Base-by-base conservation (phyloP, 2,329 filamentous ascomycete species). In the Nigrospora osmanthi region DNA sequence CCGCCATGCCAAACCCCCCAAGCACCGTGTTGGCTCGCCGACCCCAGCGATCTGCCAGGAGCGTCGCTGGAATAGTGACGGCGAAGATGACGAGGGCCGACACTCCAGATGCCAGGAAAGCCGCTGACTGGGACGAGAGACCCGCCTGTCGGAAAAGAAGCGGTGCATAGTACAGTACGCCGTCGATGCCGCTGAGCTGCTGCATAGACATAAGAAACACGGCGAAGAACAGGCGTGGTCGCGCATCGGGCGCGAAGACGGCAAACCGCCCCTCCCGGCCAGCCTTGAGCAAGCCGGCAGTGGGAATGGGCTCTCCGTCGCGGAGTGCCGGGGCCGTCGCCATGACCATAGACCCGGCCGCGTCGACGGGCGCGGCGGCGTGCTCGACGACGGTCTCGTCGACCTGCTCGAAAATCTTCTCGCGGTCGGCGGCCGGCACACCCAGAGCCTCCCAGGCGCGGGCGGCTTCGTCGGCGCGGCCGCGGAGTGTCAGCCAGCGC, bases 81-180 rank as follows among this genome's bases (percentile, higher is more conserved):
- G 65, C 66, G 15, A 81, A 67, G 47, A 81, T 80, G 3, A 76
- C 66, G 2, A 82, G 58, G 0, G 75, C 76, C 1, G 77, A 78
- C 9, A 82, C 67, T 0, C 78, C 78, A 0, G 78, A 81, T 0
- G 78, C 79, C 5, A 50, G 28, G 42, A 50, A 50, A 2, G 36
- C 39, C 4, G 49, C 19, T 10, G 37, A n/a, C 14, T 43, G 19
- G 11, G 44, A 40, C 12, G 35, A 16, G 35, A 50, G 41, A 13
- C 49, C 49, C 32, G 49, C 49, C 30, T 50, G 49, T 11, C 46
- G 43, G 31, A 50, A 46, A 6, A 50, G 44, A 6, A 47, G 31
- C 30, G 48, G 49, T 9, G 49, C 46, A 31, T 50, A 50, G 36
- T 44, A 49, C 17, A 50, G 40, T 10, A 50, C 49, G 13, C 43